Percentiles rank a stretch among this genome's conserved stretches.
phyloP scores from a whole-genome alignment of 2,329 filamentous ascomycete species.

The Magnaporthiopsis rhizophila region DNA sequence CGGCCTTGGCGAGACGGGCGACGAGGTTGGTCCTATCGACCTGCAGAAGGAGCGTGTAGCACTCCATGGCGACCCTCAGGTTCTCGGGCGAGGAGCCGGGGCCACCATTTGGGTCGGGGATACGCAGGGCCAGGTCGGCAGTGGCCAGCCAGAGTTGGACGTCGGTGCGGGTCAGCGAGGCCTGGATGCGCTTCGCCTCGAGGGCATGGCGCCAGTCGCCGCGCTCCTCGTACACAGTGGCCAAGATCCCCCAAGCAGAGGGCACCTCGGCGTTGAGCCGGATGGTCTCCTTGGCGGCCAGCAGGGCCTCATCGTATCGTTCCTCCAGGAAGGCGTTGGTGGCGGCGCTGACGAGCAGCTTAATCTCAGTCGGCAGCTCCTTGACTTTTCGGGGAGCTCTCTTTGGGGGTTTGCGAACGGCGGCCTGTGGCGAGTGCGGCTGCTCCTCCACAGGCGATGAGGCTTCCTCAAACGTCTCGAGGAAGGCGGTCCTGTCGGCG shows the following conservation, averaged over 20 bases:
- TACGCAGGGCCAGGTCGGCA: constrained; percentile 48
- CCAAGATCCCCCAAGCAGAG: constrained; percentile 55
- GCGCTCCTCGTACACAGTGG: constrained; percentile 53
- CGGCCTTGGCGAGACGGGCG: constrained; percentile 51
- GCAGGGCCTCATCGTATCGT: constrained; percentile 51
- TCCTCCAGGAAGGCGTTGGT: constrained; percentile 59
- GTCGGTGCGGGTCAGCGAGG: constrained; percentile 54
- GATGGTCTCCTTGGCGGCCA: constrained; percentile 54
- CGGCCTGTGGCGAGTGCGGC: constrained; percentile 12
- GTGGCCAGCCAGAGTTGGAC: constrained; percentile 51
- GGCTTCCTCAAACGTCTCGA: constrained; percentile 9
- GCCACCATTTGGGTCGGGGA: constrained; percentile 34
- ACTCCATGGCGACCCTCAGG: constrained; percentile 47
- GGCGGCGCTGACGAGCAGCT: constrained; percentile 56
- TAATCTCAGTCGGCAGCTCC: constrained; percentile 65
- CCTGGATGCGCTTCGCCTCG: constrained; percentile 52
- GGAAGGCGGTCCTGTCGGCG: constrained; percentile 25
- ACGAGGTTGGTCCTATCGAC: constrained; percentile 49
- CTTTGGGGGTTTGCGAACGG: constrained; percentile 13
- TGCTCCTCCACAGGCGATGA: background rate
- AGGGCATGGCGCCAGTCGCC: constrained; percentile 49
- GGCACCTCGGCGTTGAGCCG: constrained; percentile 61
- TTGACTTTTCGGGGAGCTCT: constrained; percentile 50
- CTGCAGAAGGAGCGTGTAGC: constrained; percentile 51
- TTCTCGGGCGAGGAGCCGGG: constrained; percentile 30